Conservation (phyloP, 192 early-diverging fungal species). For the Umbelopsis isabellina region DNA sequence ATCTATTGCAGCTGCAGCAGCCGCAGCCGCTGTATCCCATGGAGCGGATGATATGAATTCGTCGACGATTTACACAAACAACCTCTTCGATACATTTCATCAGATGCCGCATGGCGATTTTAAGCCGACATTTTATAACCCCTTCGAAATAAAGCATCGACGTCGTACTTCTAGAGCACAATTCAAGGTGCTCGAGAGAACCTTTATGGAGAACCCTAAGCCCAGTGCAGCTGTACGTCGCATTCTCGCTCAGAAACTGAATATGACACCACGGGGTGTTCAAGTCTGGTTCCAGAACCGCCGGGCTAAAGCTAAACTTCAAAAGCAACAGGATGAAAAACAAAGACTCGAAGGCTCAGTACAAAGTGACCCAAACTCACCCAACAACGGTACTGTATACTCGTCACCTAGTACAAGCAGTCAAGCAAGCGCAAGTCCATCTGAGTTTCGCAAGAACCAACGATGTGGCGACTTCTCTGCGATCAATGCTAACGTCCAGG, state of each 20-base stretch:
- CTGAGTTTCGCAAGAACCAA: not conserved
- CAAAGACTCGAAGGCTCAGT: slow-evolving; percentile 1
- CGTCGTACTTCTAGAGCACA: slow-evolving; percentile 75
- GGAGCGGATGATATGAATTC: not conserved
- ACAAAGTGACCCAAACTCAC: slow-evolving; percentile 6
- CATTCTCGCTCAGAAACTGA: slow-evolving; percentile 62
- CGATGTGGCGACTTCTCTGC: slow-evolving; percentile 2
- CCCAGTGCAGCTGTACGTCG: slow-evolving; percentile 67
- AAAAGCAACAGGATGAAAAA: slow-evolving; percentile 33
- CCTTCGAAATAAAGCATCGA: slow-evolving; percentile 77
- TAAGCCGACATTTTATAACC: slow-evolving; percentile 76
- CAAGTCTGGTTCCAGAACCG: slow-evolving; percentile 93
- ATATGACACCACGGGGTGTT: slow-evolving; percentile 71
- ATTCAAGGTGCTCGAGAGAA: slow-evolving; percentile 70
- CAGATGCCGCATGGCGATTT: slow-evolving; percentile 50
- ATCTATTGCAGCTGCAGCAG: slow-evolving; percentile 6
- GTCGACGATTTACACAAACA: slow-evolving; percentile 11
- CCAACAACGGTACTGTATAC: not conserved
- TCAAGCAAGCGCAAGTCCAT: not conserved
- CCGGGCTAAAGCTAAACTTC: slow-evolving; percentile 83
- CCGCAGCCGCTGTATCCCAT: not conserved
- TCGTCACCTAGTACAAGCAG: slow-evolving; percentile 9
- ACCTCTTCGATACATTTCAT: slow-evolving; percentile 16
- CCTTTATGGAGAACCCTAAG: slow-evolving; percentile 65
- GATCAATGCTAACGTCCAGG: not conserved